Evolutionary conservation across 768 basidiomycete species (phyloP), one percentile per base, ranked within the genome.

Genomic region (Pisolithus microcarpus): DNA sequence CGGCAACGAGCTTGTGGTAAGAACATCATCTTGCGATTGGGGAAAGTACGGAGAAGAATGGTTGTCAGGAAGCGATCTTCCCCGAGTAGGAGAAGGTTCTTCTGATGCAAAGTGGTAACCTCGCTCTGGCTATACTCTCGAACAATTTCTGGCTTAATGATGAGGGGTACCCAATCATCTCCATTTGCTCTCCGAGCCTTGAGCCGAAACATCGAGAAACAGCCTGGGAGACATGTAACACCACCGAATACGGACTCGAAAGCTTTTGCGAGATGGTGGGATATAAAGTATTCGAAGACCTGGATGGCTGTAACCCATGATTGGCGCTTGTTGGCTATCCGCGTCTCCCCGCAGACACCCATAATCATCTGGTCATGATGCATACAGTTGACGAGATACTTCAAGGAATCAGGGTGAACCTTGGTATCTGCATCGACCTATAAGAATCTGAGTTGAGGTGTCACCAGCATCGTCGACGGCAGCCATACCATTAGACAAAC

Each of bases 41-140:
- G 96, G 75, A 99, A 99, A 2, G 95, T 92, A 31, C 96, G 85
- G 21, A 99, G 75, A 59, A 99, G 85, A 62, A 93, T 88, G 10
- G 96, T 99, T 16, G 96, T 96, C 40, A 99, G 71, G 77, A 99
- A 99, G 39, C 96, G 93, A 80, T 99, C 96, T 74, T 99, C 96
- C 56, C 96, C 96, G 24, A 99, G 81, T 15, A 98, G 76, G 3
- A 98, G 76, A 19, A 99, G 78, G 65, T 98, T 98, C 75, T 99
- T 98, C 75, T 99, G 90, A 70, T 99, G 96, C 2, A 99, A 75
- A 0, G 95, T 97, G 4, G 85, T 83, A 48, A 98, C 93, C 61
- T 91, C 87, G 60, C 79, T 83, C 67, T 98, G 95, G 58, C 91
- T 92, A 72, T 99, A 99, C 64, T 98, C 92, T 62, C 90, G 87